phyloP scores from a whole-genome alignment of 1,139 yeast species.

The Candida labiduridarum region DNA sequence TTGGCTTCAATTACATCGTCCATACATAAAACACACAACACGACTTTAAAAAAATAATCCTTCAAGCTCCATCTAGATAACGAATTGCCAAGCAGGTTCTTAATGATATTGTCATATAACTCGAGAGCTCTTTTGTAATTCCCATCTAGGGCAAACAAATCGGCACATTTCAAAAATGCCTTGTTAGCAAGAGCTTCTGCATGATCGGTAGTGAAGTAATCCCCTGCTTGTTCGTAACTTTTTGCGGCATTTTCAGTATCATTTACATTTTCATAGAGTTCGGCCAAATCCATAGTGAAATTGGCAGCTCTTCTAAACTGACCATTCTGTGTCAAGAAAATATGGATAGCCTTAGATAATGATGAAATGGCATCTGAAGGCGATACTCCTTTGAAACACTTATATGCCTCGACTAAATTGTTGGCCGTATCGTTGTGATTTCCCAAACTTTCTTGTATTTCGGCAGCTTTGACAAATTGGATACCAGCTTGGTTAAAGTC shows the following conservation, averaged over 20 bases:
- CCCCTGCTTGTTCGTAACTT: slow-evolving; percentile 92
- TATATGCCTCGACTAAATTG: slow-evolving; percentile 87
- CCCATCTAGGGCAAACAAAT: slow-evolving; percentile 75
- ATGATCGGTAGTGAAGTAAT: slow-evolving; percentile 91
- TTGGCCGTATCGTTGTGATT: slow-evolving; percentile 92
- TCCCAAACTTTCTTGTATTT: slow-evolving; percentile 70
- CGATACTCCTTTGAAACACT: slow-evolving; percentile 72
- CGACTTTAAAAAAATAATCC: slow-evolving; percentile 85
- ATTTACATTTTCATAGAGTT: slow-evolving; percentile 72
- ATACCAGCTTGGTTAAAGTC: slow-evolving; percentile 75
- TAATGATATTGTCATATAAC: slow-evolving; percentile 75
- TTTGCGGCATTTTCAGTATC: slow-evolving; percentile 70
- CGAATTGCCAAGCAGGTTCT: slow-evolving; percentile 72
- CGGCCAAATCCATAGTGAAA: slow-evolving; percentile 88
- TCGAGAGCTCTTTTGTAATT: slow-evolving; percentile 75
- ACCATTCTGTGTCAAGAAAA: slow-evolving; percentile 82
- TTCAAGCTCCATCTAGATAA: slow-evolving; percentile 89
- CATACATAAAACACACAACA: slow-evolving; percentile 78
- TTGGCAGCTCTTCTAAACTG: slow-evolving; percentile 97
- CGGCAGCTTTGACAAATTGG: slow-evolving; percentile 85
- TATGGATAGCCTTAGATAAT: slow-evolving; percentile 73
- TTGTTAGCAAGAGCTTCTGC: slow-evolving; percentile 91
- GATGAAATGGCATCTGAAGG: slow-evolving; percentile 82
- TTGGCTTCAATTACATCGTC: slow-evolving; percentile 87
- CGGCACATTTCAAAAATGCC: slow-evolving; percentile 88